Percentiles rank a stretch among this genome's conserved stretches.
Evolutionary conservation across 768 basidiomycete genomes (phyloP).

Genomic region (Tulasnella sp.): DNA sequence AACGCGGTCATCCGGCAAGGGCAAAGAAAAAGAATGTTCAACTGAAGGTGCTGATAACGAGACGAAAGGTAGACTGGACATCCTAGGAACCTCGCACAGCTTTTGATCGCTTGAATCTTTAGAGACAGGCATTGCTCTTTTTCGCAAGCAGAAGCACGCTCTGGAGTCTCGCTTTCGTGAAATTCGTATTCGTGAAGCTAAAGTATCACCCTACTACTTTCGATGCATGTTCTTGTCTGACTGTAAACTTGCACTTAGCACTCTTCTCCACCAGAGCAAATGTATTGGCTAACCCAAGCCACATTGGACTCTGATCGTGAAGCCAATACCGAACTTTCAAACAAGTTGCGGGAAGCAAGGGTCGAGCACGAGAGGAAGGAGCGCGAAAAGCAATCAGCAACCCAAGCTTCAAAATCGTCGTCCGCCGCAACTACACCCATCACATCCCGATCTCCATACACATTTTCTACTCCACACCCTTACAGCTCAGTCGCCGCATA

Average conservation of each 20-base stretch:
- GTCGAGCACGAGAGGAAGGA: constrained; percentile 55
- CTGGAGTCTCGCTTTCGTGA: constrained; percentile 49
- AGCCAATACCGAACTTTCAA: constrained; percentile 42
- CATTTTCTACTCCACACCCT: background rate
- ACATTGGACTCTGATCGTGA: constrained; percentile 53
- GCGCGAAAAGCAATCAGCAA: constrained; percentile 48
- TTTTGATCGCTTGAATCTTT: too few relatives aligned
- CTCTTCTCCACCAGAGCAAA: constrained; percentile 46
- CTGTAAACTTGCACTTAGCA: constrained; percentile 33
- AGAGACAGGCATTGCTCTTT: constrained; percentile 65
- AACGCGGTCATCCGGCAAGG: constrained; percentile 35
- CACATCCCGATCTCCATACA: constrained; percentile 1
- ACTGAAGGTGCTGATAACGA: background rate
- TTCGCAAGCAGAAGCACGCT: constrained; percentile 42
- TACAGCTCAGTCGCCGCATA: constrained; percentile 4
- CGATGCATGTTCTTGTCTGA: background rate
- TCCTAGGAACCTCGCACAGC: constrained; percentile 1
- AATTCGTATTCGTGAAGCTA: constrained; percentile 45
- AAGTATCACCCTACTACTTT: constrained; percentile 19
- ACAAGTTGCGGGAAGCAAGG: constrained; percentile 49
- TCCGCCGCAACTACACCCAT: background rate
- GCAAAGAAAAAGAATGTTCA: constrained; percentile 34
- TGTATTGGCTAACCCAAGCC: constrained; percentile 48
- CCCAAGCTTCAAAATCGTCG: constrained; percentile 23
- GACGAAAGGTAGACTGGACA: background rate